Evolutionary conservation across 2,329 filamentous ascomycete genomes (phyloP).

Genomic region (Exserohilum rostratum): DNA sequence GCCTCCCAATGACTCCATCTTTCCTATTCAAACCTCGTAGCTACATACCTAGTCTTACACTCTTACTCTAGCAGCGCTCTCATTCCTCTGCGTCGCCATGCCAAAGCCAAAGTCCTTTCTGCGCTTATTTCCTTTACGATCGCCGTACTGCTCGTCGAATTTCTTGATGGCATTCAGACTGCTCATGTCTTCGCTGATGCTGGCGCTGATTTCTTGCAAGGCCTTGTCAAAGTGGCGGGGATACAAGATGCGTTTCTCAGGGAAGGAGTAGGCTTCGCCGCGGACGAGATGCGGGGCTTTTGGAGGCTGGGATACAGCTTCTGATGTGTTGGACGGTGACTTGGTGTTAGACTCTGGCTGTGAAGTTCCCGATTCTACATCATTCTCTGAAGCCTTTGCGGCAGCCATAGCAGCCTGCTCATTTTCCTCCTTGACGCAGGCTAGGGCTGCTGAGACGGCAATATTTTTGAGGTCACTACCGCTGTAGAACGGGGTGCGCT

Average conservation of each 20-base stretch:
- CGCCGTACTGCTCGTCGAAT: conserved; percentile 95
- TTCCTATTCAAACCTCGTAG: too few species aligned
- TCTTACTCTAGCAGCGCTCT: conserved; percentile 43
- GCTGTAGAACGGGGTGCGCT: conserved; percentile 76
- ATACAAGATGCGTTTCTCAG: conserved; percentile 70
- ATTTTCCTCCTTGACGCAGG: conserved; percentile 77
- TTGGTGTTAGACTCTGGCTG: background rate
- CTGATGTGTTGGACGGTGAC: too few species aligned
- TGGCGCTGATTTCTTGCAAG: conserved; percentile 86
- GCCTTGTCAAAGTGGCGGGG: conserved; percentile 82
- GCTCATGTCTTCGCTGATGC: conserved; percentile 92
- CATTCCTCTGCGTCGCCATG: conserved; percentile 32
- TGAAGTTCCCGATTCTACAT: background rate
- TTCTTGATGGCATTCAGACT: conserved; percentile 85
- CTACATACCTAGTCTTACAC: conserved; percentile 3
- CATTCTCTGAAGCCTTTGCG: conserved; percentile 17
- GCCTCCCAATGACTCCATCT: too few species aligned
- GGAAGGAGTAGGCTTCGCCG: conserved; percentile 62
- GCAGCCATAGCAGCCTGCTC: conserved; percentile 45
- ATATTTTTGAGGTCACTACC: conserved; percentile 85
- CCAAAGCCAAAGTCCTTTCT: conserved; percentile 63
- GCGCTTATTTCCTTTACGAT: conserved; percentile 71
- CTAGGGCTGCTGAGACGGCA: conserved; percentile 78
- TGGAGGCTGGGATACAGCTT: background rate
- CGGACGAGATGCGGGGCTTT: conserved; percentile 44